These are phyloP conservation scores for Xylaria longipes DNA, from an alignment of 495 filamentous ascomycete genomes.

Conservation along the genomic window DNA sequence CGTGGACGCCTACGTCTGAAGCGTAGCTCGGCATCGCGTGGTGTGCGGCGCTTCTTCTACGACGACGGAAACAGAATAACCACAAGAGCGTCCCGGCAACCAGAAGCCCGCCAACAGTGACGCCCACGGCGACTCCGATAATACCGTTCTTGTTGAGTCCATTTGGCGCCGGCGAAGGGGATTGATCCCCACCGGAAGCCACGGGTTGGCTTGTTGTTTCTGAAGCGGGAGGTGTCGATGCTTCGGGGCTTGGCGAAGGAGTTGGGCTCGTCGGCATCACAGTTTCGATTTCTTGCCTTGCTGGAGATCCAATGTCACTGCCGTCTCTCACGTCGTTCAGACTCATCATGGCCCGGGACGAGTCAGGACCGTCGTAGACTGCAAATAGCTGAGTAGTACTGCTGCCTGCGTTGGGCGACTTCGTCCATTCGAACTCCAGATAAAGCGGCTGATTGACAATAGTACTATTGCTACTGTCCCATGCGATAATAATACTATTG, in stretches of 20 bases:
- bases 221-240: slow-evolving; percentile 5
- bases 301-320: neutral
- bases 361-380: neutral
- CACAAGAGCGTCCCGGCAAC: slow-evolving; percentile 42
- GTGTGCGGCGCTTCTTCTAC: slow-evolving; percentile 26
- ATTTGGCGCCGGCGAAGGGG: neutral
- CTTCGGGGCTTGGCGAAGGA: neutral
- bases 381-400: slow-evolving; percentile 17
- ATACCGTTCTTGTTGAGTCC: slow-evolving; percentile 44
- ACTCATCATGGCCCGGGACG: neutral
- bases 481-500: neutral
- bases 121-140: slow-evolving; percentile 52
- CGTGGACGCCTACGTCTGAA: slow-evolving; percentile 30
- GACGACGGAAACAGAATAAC: slow-evolving; percentile 45
- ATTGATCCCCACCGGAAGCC: neutral
- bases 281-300: neutral
- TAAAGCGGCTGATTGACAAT: neutral
- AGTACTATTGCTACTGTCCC: neutral
- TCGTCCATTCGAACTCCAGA: slow-evolving; percentile 19
- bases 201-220: slow-evolving; percentile 7
- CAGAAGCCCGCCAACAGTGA: slow-evolving; percentile 41
- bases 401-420: neutral
- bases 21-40: slow-evolving; percentile 29
- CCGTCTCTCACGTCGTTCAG: neutral
- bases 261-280: neutral